phyloP scores from a whole-genome alignment of 2,329 filamentous ascomycete genomes.

The Lomentospora prolificans region DNA sequence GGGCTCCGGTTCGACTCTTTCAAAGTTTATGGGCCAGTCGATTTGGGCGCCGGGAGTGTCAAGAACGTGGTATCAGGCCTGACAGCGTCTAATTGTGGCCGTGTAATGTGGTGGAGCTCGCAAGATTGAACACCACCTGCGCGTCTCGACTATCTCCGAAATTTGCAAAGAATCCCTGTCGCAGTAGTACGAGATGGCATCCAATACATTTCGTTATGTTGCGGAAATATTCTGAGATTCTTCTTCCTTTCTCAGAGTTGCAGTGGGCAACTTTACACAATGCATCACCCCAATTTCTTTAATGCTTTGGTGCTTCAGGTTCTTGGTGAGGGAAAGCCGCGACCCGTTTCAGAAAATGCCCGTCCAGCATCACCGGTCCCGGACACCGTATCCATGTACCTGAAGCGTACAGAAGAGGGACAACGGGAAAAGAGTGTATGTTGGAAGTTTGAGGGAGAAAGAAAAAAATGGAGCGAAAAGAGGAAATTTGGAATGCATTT shows the following conservation, averaged over 20 bases:
- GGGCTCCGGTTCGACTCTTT: too few relatives aligned
- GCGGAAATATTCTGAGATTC: neutral
- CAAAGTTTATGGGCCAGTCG: too few relatives aligned
- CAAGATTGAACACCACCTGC: too few relatives aligned
- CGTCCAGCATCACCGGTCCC: neutral
- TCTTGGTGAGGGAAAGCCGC: neutral
- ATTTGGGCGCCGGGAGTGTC: too few relatives aligned
- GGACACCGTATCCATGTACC: neutral
- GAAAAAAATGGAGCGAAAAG: too few relatives aligned
- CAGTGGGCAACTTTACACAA: neutral
- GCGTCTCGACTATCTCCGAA: too few relatives aligned
- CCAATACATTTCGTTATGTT: neutral
- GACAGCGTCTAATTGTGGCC: too few relatives aligned
- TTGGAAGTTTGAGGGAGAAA: too few relatives aligned
- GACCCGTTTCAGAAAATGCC: neutral
- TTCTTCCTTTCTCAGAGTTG: neutral
- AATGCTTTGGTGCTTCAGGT: neutral
- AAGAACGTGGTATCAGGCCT: too few relatives aligned
- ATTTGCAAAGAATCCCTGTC: too few relatives aligned
- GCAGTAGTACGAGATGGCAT: too few relatives aligned
- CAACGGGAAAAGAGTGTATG: neutral
- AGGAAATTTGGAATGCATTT: neutral
- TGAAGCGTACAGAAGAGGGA: neutral
- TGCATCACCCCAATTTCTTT: neutral
- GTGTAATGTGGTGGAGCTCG: too few relatives aligned